These are phyloP conservation scores for Chlamydomonas sp. DNA, from an alignment of 139 green algal genomes.

Conservation along the genomic window DNA sequence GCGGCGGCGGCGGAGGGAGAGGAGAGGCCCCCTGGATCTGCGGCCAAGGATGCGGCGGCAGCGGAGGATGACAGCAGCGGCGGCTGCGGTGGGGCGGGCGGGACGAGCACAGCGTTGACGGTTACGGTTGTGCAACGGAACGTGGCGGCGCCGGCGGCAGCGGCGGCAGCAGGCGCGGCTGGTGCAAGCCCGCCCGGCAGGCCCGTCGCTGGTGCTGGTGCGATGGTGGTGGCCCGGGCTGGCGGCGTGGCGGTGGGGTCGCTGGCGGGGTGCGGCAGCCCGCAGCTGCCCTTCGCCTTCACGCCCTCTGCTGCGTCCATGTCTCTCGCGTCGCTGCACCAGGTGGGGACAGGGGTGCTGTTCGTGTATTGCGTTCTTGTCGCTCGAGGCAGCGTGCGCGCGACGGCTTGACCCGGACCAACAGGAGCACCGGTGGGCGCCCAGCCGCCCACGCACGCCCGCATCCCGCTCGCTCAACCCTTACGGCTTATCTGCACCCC, in stretches of 20 bases:
- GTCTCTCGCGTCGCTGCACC: slow-evolving; percentile 39
- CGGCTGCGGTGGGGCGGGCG: background rate
- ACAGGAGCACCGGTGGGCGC: background rate
- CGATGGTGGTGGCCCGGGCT: no score
- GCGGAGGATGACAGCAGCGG: background rate
- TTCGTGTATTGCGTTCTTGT: background rate
- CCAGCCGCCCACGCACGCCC: background rate
- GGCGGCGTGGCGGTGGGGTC: slow-evolving; percentile 5
- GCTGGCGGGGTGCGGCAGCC: slow-evolving; percentile 57
- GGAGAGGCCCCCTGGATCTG: no score
- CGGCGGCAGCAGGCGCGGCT: background rate
- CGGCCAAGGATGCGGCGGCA: no score
- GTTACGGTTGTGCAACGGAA: background rate
- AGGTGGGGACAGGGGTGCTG: background rate
- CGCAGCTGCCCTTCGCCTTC: slow-evolving; percentile 84
- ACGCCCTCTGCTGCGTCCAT: slow-evolving; percentile 74
- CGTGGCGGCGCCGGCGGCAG: background rate
- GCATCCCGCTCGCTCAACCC: background rate
- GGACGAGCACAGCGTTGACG: no score
- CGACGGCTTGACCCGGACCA: background rate
- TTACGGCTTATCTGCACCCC: background rate
- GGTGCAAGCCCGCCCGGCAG: background rate
- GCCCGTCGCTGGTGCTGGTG: background rate
- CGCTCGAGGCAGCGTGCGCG: no score
- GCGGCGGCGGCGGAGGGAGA: no score